These are phyloP conservation scores for Maudiozyma turicensis DNA, from an alignment of 805 yeast species.

Conservation along the genomic window DNA sequence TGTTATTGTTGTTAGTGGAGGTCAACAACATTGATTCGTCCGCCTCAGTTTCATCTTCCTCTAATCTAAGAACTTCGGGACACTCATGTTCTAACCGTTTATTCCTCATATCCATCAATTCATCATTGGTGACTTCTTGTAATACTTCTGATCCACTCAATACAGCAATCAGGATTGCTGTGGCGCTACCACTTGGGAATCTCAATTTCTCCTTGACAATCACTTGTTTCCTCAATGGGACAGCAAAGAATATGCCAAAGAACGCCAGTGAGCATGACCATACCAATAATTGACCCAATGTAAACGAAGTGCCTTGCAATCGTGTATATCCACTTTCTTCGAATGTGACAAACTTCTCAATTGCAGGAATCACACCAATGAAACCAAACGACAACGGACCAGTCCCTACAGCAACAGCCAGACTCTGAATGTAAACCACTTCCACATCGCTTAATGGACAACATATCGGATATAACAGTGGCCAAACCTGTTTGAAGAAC, in stretches of 20 bases:
- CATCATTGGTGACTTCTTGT: slow-evolving; percentile 26
- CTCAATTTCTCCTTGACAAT: slow-evolving; percentile 79
- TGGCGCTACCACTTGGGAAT: slow-evolving; percentile 93
- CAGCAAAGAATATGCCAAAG: slow-evolving; percentile 92
- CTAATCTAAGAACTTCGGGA: slow-evolving; percentile 19
- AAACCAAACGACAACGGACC: slow-evolving; percentile 94
- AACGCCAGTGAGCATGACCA: slow-evolving; percentile 88
- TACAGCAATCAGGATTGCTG: slow-evolving; percentile 86
- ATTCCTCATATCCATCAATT: slow-evolving; percentile 29
- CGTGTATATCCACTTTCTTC: slow-evolving; percentile 62
- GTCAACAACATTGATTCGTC: neutral
- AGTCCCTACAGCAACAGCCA: slow-evolving; percentile 95
- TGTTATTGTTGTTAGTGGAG: neutral
- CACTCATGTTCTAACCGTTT: slow-evolving; percentile 17
- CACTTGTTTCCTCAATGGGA: slow-evolving; percentile 78
- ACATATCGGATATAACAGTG: slow-evolving; percentile 20
- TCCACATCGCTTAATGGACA: slow-evolving; percentile 77
- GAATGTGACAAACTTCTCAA: slow-evolving; percentile 71
- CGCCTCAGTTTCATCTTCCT: slow-evolving; percentile 3
- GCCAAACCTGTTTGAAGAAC: slow-evolving; percentile 51
- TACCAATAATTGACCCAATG: slow-evolving; percentile 46
- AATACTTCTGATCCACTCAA: slow-evolving; percentile 58
- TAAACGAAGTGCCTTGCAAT: slow-evolving; percentile 27
- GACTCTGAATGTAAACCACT: slow-evolving; percentile 82
- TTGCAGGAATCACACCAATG: slow-evolving; percentile 92